Percentiles rank a stretch among this genome's conserved stretches.
These are phyloP conservation scores for Hericium erinaceus DNA, from an alignment of 768 basidiomycete genomes.

Conservation along the genomic window DNA sequence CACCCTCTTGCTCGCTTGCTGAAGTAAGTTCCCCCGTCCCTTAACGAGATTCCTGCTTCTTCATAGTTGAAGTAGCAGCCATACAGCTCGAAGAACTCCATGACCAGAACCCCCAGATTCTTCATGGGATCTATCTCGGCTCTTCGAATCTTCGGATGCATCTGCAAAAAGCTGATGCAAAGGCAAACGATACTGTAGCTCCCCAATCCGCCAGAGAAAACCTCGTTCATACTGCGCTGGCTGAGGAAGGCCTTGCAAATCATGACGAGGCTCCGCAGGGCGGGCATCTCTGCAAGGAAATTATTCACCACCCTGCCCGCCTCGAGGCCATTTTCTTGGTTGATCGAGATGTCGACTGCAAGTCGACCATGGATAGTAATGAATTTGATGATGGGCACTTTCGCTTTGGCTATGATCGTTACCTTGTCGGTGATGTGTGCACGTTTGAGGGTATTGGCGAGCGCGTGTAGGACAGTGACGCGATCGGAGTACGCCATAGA, in stretches of 20 bases:
- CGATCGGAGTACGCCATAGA: constrained; percentile 66
- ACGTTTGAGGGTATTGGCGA: constrained; percentile 71
- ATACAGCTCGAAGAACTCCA: constrained; percentile 98
- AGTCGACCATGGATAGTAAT: constrained; percentile 72
- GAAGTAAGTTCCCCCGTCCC: constrained; percentile 85
- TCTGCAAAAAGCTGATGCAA: constrained; percentile 90
- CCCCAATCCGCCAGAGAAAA: constrained; percentile 92
- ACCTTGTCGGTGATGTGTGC: constrained; percentile 70
- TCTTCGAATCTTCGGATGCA: constrained; percentile 89
- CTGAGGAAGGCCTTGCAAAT: constrained; percentile 86
- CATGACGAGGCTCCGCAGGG: constrained; percentile 75
- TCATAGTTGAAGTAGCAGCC: constrained; percentile 88
- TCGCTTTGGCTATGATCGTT: constrained; percentile 85
- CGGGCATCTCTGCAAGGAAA: constrained; percentile 68
- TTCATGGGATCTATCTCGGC: constrained; percentile 80
- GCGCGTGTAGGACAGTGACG: constrained; percentile 58
- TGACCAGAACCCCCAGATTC: constrained; percentile 88
- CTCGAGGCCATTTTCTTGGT: constrained; percentile 77
- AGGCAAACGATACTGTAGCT: constrained; percentile 93
- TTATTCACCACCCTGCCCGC: constrained; percentile 75
- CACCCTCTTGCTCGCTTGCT: constrained; percentile 77
- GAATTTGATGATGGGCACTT: constrained; percentile 97
- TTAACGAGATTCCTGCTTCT: constrained; percentile 80
- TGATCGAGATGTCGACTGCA: constrained; percentile 89
- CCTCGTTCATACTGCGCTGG: constrained; percentile 93